Conservation (phyloP, 768 basidiomycete genomes). For the Amanita pseudoporphyria region DNA sequence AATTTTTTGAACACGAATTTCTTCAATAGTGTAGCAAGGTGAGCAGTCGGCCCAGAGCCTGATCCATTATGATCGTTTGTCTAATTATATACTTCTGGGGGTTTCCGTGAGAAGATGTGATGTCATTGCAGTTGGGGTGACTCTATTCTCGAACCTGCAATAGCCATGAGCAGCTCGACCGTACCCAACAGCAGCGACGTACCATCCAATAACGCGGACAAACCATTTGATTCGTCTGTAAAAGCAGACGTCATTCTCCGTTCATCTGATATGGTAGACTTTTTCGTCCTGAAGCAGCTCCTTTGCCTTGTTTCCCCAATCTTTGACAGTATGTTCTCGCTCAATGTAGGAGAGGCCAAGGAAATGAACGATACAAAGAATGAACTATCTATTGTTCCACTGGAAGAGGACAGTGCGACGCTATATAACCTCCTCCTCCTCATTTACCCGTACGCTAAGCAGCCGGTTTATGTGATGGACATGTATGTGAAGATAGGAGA, state of each 20-base stretch:
- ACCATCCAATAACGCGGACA: no score
- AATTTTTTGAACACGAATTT: no score
- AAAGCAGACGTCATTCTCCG: slow-evolving; percentile 18
- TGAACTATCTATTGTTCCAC: slow-evolving; percentile 2
- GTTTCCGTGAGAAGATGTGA: no score
- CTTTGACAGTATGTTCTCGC: slow-evolving; percentile 20
- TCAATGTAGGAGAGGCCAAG: slow-evolving; percentile 1
- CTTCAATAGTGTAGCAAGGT: no score
- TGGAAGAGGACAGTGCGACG: slow-evolving; percentile 10
- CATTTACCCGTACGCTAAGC: slow-evolving; percentile 1
- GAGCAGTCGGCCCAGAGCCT: no score
- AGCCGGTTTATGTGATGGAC: neutral
- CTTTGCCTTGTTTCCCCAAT: neutral
- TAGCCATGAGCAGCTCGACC: no score
- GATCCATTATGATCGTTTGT: no score
- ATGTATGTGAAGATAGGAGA: neutral
- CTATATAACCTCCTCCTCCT: slow-evolving; percentile 9
- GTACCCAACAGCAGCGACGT: no score
- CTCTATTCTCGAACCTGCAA: no score
- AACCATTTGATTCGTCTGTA: neutral
- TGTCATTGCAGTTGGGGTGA: no score
- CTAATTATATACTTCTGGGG: no score
- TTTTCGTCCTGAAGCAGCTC: slow-evolving; percentile 5
- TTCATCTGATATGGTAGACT: slow-evolving; percentile 20
- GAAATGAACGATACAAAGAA: neutral